Base-by-base conservation (phyloP, 768 basidiomycete species). In the Lactarius sanguifluus region DNA sequence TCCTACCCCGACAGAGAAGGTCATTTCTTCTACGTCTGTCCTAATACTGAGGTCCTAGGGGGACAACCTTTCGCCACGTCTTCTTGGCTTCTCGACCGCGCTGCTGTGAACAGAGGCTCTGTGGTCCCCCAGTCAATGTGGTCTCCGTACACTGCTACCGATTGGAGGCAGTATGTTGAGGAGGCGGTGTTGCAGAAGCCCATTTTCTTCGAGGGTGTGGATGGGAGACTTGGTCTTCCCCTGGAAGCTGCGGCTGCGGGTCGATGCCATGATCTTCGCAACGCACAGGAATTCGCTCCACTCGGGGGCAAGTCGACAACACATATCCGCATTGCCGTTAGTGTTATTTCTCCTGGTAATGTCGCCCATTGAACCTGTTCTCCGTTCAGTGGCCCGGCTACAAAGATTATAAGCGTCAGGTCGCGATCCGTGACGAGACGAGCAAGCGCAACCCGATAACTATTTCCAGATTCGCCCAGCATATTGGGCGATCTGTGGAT, bases 371-470 rank as follows among this genome's bases (percentile, higher is more conserved):
- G 60, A 57, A 3, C 32, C 18, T 23, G 38, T 25, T 16, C 16
- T 62, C 0, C 5, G 7, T n/a, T 47, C 3, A 66, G 67, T 68
- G 67, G 67, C 63, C 23, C 3, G 64, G 67, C 12, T 68, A 68
- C n/a, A 3, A 12, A 2, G 64, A 57, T 9, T 68, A 32, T 23
- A 65, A 9, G 25, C 64, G 67, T 3, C 64, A 57, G 30, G 36
- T 68, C 5, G 43, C 52, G n/a, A 61, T 41, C 2, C 34, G 54
- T 1, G 67, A 68, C 15, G 64, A 61, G 57, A 65, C 59, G n/a
- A 13, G 1, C 3, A 12, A 5, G 3, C 43, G 1, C 18, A 65
- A 65, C 60, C 45, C 47, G 18, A 47, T 68, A 25, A 68, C 43
- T 2, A 18, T 68, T 0, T 47, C 15, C 3, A 40, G 23, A 40